phyloP scores from a whole-genome alignment of 2,329 filamentous ascomycete genomes.

The Pseudogymnoascus sp. region DNA sequence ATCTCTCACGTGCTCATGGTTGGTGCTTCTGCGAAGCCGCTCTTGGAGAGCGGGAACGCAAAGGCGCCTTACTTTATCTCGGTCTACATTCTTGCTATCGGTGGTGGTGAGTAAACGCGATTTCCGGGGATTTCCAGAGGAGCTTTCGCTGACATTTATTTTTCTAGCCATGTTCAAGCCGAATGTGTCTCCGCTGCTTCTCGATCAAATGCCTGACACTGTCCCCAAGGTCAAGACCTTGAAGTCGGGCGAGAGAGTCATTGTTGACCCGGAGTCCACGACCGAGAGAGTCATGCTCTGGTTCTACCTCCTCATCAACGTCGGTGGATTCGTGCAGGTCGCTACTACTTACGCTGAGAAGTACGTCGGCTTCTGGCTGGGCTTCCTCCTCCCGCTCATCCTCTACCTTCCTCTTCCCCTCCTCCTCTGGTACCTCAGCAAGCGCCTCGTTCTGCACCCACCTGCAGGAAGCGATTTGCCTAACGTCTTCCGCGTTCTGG shows the following conservation, averaged over 20 bases:
- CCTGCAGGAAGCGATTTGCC: conserved; percentile 39
- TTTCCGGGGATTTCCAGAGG: conserved; percentile 53
- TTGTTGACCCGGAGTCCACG: conserved; percentile 52
- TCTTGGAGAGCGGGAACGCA: conserved; percentile 54
- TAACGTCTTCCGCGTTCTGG: conserved; percentile 37
- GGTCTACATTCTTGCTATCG: conserved; percentile 23
- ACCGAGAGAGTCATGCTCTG: conserved; percentile 36
- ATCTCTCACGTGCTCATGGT: conserved; percentile 57
- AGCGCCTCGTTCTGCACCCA: conserved; percentile 37
- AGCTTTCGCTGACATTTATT: conserved; percentile 54
- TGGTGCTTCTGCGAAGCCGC: conserved; percentile 51
- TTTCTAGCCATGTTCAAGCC: conserved; percentile 56
- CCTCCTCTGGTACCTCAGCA: conserved; percentile 28
- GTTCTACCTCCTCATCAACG: conserved; percentile 65
- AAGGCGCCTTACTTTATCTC: conserved; percentile 38
- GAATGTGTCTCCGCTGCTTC: conserved; percentile 56
- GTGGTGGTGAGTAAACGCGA: conserved; percentile 29
- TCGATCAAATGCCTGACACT: conserved; percentile 46
- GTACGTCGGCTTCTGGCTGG: conserved; percentile 43
- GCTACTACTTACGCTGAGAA: conserved; percentile 36
- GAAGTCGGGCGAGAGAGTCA: conserved; percentile 51
- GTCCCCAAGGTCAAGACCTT: conserved; percentile 36
- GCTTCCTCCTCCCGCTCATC: conserved; percentile 39
- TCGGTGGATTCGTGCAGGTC: conserved; percentile 45
- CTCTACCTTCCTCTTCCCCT: neutral